phyloP scores from a whole-genome alignment of 176 grass and related monocot species.

The Ensete glaucum region DNA sequence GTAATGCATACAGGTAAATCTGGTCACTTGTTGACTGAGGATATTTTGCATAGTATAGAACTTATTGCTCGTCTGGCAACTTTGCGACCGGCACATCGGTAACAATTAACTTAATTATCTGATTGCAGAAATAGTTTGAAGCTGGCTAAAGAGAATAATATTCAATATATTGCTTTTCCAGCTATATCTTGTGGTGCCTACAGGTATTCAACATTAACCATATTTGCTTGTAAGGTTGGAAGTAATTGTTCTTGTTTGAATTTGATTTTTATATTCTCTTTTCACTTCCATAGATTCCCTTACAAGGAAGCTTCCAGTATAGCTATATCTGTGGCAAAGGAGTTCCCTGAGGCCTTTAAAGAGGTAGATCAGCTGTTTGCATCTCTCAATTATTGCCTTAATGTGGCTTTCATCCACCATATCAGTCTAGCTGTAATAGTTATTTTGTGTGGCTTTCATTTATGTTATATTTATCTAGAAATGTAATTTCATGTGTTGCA shows the following conservation, averaged over 20 bases:
- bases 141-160: constrained; percentile 72
- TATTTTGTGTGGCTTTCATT: no score
- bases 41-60: not conserved
- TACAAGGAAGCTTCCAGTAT: constrained; percentile 69
- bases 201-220: constrained; percentile 33
- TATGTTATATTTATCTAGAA: not conserved
- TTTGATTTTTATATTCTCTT: constrained; percentile 18
- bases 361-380: constrained; percentile 33
- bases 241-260: not conserved
- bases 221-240: constrained; percentile 8
- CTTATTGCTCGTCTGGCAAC: not conserved
- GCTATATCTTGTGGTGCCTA: constrained; percentile 89
- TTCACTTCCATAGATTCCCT: constrained; percentile 49
- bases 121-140: constrained; percentile 90
- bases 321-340: constrained; percentile 57
- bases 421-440: no score
- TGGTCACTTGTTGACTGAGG: not conserved
- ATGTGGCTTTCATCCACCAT: no score
- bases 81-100: not conserved
- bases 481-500: not conserved
- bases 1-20: constrained; percentile 62
- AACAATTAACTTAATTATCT: constrained; percentile 3
- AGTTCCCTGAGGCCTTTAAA: constrained; percentile 60
- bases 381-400: not conserved
- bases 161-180: constrained; percentile 90